Percentiles rank a stretch among this genome's conserved stretches.
These are phyloP conservation scores for Alternaria hordeiaustralica DNA, from an alignment of 2,329 filamentous ascomycete genomes.

Conservation along the genomic window DNA sequence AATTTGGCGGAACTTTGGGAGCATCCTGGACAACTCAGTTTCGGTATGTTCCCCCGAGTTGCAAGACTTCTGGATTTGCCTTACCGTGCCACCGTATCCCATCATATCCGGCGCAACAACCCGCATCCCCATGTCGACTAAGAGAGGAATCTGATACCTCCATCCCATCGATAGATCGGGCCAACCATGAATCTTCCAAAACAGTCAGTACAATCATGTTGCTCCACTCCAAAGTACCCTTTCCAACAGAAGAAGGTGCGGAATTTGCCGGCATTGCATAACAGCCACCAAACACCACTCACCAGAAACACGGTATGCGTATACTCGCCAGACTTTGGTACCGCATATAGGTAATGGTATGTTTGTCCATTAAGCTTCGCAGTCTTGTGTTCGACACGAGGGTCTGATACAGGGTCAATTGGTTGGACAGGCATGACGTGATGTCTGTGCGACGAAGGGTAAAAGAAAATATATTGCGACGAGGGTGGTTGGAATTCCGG, in stretches of 20 bases:
- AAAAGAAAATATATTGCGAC: conserved; percentile 3
- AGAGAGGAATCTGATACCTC: conserved; percentile 84
- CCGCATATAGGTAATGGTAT: conserved; percentile 68
- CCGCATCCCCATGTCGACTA: conserved; percentile 74
- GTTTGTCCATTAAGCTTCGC: conserved; percentile 70
- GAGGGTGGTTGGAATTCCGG: neutral
- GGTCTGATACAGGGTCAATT: conserved; percentile 67
- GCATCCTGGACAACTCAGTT: conserved; percentile 43
- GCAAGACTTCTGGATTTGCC: conserved; percentile 1
- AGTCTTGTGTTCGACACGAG: conserved; percentile 69
- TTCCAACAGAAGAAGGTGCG: neutral
- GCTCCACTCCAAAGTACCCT: neutral
- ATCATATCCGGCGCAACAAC: conserved; percentile 87
- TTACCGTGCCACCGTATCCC: conserved; percentile 79
- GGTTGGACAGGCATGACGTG: conserved; percentile 64
- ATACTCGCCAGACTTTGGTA: conserved; percentile 52
- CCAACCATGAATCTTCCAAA: conserved; percentile 72
- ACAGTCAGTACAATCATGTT: neutral
- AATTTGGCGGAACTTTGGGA: conserved; percentile 64
- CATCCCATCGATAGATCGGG: conserved; percentile 85
- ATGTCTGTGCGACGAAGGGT: conserved; percentile 4
- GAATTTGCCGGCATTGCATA: conserved; percentile 3
- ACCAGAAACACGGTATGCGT: conserved; percentile 63
- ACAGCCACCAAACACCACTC: neutral
- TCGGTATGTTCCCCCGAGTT: neutral